Conservation (phyloP, 23 red algal species). For the Gracilaria caudata region DNA sequence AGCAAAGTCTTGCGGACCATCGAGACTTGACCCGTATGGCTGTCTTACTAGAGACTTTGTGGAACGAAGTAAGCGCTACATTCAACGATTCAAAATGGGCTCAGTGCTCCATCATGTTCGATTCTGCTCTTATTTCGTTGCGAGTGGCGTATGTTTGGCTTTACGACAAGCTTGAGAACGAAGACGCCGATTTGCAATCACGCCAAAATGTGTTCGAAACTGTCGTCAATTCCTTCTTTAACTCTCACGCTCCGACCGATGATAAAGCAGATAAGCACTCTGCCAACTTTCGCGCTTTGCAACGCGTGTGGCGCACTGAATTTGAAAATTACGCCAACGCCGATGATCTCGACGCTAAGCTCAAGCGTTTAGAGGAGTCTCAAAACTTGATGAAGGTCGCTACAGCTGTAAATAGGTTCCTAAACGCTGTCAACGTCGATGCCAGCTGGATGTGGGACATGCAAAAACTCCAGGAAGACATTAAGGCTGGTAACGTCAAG, state of each 20-base stretch:
- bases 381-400: constrained; percentile 37
- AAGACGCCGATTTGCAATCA: constrained; percentile 20
- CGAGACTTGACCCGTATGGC: constrained; percentile 29
- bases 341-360: constrained; percentile 28
- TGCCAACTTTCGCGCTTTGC: constrained; percentile 47
- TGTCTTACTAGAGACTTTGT: constrained; percentile 43
- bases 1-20: constrained; percentile 30
- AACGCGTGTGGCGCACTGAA: constrained; percentile 45
- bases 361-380: constrained; percentile 22
- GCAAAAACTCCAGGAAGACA: constrained; percentile 36
- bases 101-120: constrained; percentile 50
- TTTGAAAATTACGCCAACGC: constrained; percentile 30
- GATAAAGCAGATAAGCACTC: constrained; percentile 59
- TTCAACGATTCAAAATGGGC: constrained; percentile 46
- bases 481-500: constrained; percentile 17
- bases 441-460: constrained; percentile 46
- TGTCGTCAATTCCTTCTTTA: constrained; percentile 47
- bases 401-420: constrained; percentile 23
- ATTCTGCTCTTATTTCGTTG: constrained; percentile 58
- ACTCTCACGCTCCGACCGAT: constrained; percentile 32
- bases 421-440: constrained; percentile 30
- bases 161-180: constrained; percentile 42
- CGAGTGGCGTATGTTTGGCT: constrained; percentile 59
- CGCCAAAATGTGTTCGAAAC: constrained; percentile 31
- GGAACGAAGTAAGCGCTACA: constrained; percentile 38